Base-by-base conservation (phyloP, 2,329 filamentous ascomycete species). In the Exophiala spinifera region DNA sequence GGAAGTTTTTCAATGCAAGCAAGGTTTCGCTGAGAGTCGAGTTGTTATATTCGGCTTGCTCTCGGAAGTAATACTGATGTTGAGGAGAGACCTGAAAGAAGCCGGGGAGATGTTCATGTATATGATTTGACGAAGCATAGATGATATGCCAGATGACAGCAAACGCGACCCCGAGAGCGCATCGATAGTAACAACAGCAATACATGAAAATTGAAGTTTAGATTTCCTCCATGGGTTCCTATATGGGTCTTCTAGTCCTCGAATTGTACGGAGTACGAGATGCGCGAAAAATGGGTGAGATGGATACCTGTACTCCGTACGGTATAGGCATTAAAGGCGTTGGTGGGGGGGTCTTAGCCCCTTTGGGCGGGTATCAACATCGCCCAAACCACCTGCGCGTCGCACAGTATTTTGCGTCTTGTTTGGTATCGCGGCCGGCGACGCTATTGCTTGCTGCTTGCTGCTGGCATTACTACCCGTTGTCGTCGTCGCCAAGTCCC, bases 121-220 rank as follows among this genome's bases (percentile, higher is more conserved):
- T 47, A 58, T 58, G 53, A 56, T 56, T 31, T 56, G 51, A 53
- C 45, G 53, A 58, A 52, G 48, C 49, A 58, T 58, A 58, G 56
- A 55, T 46, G 51, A 47, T 25, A 48, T 48, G 52, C 51, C 49
- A 49, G 14, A 43, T 21, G 34, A 42, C 46, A 44, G 36, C 20
- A 21, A 21, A 53, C 25, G 44, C 45, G 33, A 31, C n/a, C 21
- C 39, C 46, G 49, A 45, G 39, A 23, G 36, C 36, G 36, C 36
- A 39, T 5, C 36, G 17, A 19, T 15, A 39, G 11, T 15, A 39
- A 19, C 36, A 20, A 51, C 47, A 55, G 52, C 44, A 58, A 58
- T 52, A 52, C 45, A 58, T 47, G 51, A 51, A 17, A 33, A n/a
- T 23, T 28, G 20, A 46, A 15, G 8, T 42, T 20, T 42, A 42